phyloP scores from a whole-genome alignment of 805 yeast species.

The Candida mattraensis region DNA sequence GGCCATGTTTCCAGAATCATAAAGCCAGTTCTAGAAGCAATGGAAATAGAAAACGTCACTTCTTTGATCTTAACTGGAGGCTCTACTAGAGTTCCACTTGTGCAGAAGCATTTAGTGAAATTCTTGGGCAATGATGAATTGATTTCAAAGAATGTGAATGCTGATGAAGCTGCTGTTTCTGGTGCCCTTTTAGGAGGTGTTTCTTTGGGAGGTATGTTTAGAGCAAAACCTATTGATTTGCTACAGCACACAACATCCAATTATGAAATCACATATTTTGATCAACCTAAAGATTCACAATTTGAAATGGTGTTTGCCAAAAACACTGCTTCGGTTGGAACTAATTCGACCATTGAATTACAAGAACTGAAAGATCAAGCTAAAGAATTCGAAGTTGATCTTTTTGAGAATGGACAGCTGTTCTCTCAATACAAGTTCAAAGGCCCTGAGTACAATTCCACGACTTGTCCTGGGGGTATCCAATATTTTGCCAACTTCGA shows the following conservation, averaged over 20 bases:
- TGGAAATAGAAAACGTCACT: constrained; percentile 24
- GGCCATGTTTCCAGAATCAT: constrained; percentile 48
- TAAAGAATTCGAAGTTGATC: constrained; percentile 35
- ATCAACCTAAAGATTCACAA: constrained; percentile 28
- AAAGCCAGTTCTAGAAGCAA: constrained; percentile 53
- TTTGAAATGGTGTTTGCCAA: constrained; percentile 42
- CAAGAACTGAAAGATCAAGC: constrained; percentile 31
- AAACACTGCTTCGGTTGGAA: constrained; percentile 41
- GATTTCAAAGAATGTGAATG: constrained; percentile 82
- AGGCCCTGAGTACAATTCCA: constrained; percentile 26
- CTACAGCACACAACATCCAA: constrained; percentile 54
- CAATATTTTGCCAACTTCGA: constrained; percentile 28
- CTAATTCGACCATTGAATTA: constrained; percentile 37
- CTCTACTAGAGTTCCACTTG: constrained; percentile 83
- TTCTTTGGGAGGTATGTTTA: constrained; percentile 64
- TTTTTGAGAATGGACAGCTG: constrained; percentile 33
- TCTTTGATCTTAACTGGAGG: constrained; percentile 90
- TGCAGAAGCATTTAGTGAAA: constrained; percentile 59
- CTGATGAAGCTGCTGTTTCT: constrained; percentile 91
- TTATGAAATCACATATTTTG: constrained; percentile 39
- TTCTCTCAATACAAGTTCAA: constrained; percentile 12
- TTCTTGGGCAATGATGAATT: constrained; percentile 55
- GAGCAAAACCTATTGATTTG: constrained; percentile 59
- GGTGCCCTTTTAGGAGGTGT: constrained; percentile 90
- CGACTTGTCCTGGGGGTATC: constrained; percentile 41